phyloP scores from a whole-genome alignment of 768 basidiomycete genomes.

The Trametes elegans region DNA sequence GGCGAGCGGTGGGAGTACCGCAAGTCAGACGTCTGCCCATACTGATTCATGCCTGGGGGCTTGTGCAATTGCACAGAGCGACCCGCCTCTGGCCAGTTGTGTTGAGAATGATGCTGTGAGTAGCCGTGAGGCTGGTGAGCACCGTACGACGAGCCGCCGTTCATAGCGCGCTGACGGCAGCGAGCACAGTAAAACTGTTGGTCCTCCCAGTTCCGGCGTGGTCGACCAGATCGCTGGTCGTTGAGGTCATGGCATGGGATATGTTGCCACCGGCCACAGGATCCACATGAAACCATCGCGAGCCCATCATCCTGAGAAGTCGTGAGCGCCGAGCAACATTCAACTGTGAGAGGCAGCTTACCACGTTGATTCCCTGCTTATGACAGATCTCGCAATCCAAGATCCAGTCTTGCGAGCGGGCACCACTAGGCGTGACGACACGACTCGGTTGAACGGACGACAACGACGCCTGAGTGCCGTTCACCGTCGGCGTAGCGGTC shows the following conservation, averaged over 20 bases:
- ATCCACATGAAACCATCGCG: conserved; percentile 79
- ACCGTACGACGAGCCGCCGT: conserved; percentile 13
- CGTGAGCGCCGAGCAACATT: conserved; percentile 1
- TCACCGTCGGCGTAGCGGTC: conserved; percentile 11
- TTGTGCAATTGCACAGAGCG: conserved; percentile 1
- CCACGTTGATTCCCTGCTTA: conserved; percentile 69
- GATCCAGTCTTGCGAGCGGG: conserved; percentile 73
- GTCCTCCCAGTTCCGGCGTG: conserved; percentile 77
- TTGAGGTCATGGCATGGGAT: conserved; percentile 77
- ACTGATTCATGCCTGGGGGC: conserved; percentile 5
- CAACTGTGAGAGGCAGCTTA: conserved; percentile 36
- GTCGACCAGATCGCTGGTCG: conserved; percentile 62
- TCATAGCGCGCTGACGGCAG: conserved; percentile 39
- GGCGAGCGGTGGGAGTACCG: conserved; percentile 17
- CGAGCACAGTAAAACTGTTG: conserved; percentile 77
- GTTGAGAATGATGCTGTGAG: conserved; percentile 13
- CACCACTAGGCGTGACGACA: conserved; percentile 39
- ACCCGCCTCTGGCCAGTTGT: conserved; percentile 6
- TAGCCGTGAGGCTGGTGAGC: not conserved
- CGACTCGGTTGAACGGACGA: conserved; percentile 25
- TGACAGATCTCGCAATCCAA: conserved; percentile 87
- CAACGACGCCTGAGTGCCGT: conserved; percentile 18
- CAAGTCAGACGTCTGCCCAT: conserved; percentile 13
- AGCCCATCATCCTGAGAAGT: conserved; percentile 67
- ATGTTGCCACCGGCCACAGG: conserved; percentile 88